phyloP scores from a whole-genome alignment of 108 stramenopile species.

The Cyclotella atomus region DNA sequence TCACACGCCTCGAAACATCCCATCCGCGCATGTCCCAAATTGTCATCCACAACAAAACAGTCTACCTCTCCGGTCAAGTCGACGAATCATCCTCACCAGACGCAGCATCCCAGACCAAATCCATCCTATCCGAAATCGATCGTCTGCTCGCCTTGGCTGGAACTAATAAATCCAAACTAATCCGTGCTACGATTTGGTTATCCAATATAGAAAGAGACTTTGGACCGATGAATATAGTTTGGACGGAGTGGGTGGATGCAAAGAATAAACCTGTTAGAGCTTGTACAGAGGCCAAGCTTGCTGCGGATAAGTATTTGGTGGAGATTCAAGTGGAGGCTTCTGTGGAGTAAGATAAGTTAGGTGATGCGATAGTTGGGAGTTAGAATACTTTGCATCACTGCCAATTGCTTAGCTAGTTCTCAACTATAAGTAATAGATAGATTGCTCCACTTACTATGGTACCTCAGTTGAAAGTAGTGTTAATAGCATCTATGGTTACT shows the following conservation, averaged over 20 bases:
- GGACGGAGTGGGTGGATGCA: constrained; percentile 68
- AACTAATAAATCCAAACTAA: constrained; percentile 61
- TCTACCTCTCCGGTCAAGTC: constrained; percentile 54
- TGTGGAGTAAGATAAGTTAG: background rate
- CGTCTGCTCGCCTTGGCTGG: constrained; percentile 61
- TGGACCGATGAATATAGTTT: constrained; percentile 64
- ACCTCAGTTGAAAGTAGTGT: no score
- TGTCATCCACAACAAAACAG: constrained; percentile 57
- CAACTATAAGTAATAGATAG: no score
- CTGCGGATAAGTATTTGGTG: constrained; percentile 55
- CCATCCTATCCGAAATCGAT: constrained; percentile 64
- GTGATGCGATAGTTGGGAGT: no score
- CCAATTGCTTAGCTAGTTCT: no score
- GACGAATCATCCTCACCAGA: constrained; percentile 43
- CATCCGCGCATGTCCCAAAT: constrained; percentile 42
- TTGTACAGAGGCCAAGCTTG: constrained; percentile 68
- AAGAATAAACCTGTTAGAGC: constrained; percentile 76
- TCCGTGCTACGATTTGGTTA: constrained; percentile 70
- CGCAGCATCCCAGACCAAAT: constrained; percentile 54
- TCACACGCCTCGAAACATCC: constrained; percentile 6
- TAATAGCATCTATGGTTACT: no score
- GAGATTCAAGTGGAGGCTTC: constrained; percentile 80
- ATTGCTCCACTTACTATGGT: no score
- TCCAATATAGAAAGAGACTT: constrained; percentile 71
- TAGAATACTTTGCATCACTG: no score